A percentile compares a stretch with the other conserved stretches of the same genome.
These are phyloP conservation scores for Medicago truncatula DNA, from an alignment of 306 rosid species.

Conservation along the genomic window DNA sequence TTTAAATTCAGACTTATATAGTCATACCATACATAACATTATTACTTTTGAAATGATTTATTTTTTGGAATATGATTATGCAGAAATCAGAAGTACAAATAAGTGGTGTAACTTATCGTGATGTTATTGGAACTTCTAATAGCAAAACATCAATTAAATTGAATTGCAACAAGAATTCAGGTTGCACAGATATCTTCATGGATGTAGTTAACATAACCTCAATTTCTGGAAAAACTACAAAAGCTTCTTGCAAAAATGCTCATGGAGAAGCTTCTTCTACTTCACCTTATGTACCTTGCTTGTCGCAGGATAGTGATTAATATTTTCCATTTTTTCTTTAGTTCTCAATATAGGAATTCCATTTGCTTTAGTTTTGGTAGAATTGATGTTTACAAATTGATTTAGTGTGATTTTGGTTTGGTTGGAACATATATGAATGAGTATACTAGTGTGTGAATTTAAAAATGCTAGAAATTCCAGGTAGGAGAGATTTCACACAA, in stretches of 20 bases:
- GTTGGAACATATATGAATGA: no score
- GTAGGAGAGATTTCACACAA: no score
- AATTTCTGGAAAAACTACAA: not conserved
- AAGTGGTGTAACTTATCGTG: constrained; percentile 24
- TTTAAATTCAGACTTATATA: no score
- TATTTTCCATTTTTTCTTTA: not conserved
- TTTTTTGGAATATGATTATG: constrained; percentile 17
- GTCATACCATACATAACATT: no score
- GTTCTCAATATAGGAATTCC: not conserved
- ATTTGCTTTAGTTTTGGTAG: not conserved
- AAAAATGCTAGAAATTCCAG: no score
- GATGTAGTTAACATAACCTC: constrained; percentile 26
- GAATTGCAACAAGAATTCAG: not conserved
- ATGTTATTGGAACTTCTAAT: constrained; percentile 28
- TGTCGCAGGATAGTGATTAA: not conserved
- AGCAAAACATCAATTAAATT: constrained; percentile 13
- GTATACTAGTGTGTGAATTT: no score
- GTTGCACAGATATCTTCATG: constrained; percentile 32
- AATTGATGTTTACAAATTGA: not conserved
- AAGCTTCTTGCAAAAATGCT: constrained; percentile 25
- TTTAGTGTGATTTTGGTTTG: no score
- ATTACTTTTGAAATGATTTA: not conserved
- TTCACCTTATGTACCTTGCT: constrained; percentile 32
- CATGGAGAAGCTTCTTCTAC: constrained; percentile 28
- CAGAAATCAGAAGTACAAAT: constrained; percentile 20